phyloP scores from a whole-genome alignment of 495 filamentous ascomycete species.

The Penicillium samsonianum region DNA sequence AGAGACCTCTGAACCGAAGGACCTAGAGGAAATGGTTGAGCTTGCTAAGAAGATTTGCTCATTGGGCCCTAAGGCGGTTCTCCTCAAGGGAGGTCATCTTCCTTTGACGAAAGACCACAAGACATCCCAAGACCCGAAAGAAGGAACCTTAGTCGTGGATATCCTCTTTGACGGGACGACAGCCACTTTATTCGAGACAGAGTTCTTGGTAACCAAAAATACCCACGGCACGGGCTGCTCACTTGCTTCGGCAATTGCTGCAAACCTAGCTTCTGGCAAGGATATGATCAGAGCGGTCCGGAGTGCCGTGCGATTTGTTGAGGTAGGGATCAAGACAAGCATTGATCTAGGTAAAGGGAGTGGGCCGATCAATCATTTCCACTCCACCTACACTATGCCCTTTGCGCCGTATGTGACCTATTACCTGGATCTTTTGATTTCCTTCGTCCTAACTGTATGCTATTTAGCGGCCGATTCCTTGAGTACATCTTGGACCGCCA shows the following conservation, averaged over 20 bases:
- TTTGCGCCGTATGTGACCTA: conserved; percentile 70
- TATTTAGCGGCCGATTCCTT: conserved; percentile 71
- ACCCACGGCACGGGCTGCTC: conserved; percentile 97
- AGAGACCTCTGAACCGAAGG: conserved; percentile 49
- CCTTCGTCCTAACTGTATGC: conserved; percentile 9
- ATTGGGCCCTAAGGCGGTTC: conserved; percentile 75
- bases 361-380: conserved; percentile 93
- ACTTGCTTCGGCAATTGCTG: conserved; percentile 90
- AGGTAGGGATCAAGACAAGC: conserved; percentile 79
- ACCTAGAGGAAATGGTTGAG: conserved; percentile 59
- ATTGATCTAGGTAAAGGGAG: conserved; percentile 73
- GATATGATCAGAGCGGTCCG: conserved; percentile 64
- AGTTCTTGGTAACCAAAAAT: conserved; percentile 69
- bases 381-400: conserved; percentile 76
- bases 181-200: conserved; percentile 61
- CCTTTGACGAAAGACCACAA: conserved; percentile 65
- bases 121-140: conserved; percentile 53
- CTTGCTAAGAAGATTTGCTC: conserved; percentile 66
- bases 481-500: conserved; percentile 77
- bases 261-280: conserved; percentile 72
- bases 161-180: conserved; percentile 65
- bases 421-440: neutral
- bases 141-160: conserved; percentile 69
- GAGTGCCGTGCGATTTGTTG: conserved; percentile 74
- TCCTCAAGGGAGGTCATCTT: conserved; percentile 92